Base-by-base conservation (phyloP, 2,329 filamentous ascomycete genomes). In the Neofusicoccum ribis region DNA sequence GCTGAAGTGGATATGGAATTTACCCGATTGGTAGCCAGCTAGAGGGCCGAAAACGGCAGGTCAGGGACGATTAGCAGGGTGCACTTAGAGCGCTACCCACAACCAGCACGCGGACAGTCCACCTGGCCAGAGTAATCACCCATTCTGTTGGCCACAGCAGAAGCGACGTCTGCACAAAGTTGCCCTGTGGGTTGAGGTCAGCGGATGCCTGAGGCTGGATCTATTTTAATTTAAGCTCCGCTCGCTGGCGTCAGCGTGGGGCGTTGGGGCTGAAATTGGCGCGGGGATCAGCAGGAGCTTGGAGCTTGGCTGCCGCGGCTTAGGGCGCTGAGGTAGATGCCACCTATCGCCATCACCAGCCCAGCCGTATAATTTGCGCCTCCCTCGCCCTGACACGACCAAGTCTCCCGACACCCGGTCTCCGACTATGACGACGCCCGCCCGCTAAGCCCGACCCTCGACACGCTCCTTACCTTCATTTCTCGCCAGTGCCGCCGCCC, bases 221-320 rank as follows among this genome's bases (percentile, higher is more conserved):
- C 56, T 60, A 60, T 60, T 60, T 60, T 47, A 60, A 47, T 60
- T 44, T 47, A 37, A 60, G 43, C 41, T 47, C 43, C 41, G 27
- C 27, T 31, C 27, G 27, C 31, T 15, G 54, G 41, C 41, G 56
- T 31, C 27, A 31, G 27, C 27, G 54, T 58, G 54, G 54, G 54
- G 54, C 54, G 12, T 58, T 60, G 56, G 43, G 56, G 56, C 56
- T 60, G 56, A 60, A 60, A 37, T 23, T 17, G 47, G 60, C 36
- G 47, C 60, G 36, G 23, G n/a, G 36, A 51, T 62, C 46, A 34
- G 59, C 36, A 41, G 43, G 41, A 31, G 27, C 27, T 31, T 31
- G 27, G 12, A 52, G 60, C 47, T 63, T 51, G 46, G 37, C 23
- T 23, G 39, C 20, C 17, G 39, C 46, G 23, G 27, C 14, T 23